Evolutionary conservation across 2,329 filamentous ascomycete genomes (phyloP), one percentile per base, ranked within the genome.

Genomic region (Colletotrichum agaves): DNA sequence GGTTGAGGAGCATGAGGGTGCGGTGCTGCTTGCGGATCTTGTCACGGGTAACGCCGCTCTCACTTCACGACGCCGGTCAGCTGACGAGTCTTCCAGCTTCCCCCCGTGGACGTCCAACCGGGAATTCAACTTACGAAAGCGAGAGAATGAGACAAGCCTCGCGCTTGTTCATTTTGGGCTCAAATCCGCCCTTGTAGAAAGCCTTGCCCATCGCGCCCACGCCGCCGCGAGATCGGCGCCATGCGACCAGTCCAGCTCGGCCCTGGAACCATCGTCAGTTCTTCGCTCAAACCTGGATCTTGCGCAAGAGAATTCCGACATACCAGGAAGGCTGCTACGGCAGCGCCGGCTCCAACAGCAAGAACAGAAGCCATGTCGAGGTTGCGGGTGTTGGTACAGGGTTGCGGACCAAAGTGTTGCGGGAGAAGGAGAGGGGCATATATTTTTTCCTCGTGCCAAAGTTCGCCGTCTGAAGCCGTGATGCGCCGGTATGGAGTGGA

Each of bases 141-240:
- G 96, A 92, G 55, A 99, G 83, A 69, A 99, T 98, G 73, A 99
- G 82, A 4, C 94, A 87, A 21, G 96, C 96, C 82, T 99, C 96
- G 78, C 91, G 90, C 79, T 91, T 89, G 79, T 90, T 98, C 95
- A 99, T 99, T 81, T 91, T 92, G 69, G 90, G 85, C 83, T 99
- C 96, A 78, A 99, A 99, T n/a, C 96, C 96, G 73, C 96, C 96
- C 82, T 98, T 99, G 87, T 98, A 98, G 78, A 94, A 99, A 46
- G 94, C 90, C 80, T 94, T 94, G 74, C 96, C 96, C 73, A 97
- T 83, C 39, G 92, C 90, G 72, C 91, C 92, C 53, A 92, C 85
- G 71, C 91, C 91, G 70, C 92, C 92, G 70, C 92, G 88, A 68
- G 91, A 97, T 75, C 93, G 89, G 71, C 94, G 90, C 79, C 94